Percentiles rank a stretch among this genome's conserved stretches.
Evolutionary conservation across 257 asterid genomes (phyloP).

Genomic region (Cinchona pubescens): DNA sequence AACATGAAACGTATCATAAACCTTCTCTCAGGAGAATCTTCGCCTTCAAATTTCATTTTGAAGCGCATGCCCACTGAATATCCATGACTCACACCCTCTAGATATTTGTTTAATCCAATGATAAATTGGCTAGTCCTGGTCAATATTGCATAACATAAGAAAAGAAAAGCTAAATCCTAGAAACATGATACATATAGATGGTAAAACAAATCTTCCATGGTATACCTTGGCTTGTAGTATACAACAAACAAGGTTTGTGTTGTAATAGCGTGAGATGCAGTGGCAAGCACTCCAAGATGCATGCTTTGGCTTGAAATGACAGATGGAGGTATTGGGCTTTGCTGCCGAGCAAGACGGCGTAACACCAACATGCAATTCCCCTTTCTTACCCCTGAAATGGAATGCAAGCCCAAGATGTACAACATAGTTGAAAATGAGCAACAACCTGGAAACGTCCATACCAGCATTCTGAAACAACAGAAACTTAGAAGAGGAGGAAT

Average conservation of each 20-base stretch:
- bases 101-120: conserved; percentile 70
- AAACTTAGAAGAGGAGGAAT: not conserved
- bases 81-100: conserved; percentile 46
- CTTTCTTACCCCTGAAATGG: conserved; percentile 51
- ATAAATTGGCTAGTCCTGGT: conserved; percentile 74
- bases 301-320: conserved; percentile 87
- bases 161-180: not conserved
- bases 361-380: conserved; percentile 74
- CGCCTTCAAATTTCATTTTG: conserved; percentile 82
- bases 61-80: conserved; percentile 76
- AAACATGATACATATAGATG: not conserved
- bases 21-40: conserved; percentile 86
- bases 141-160: not conserved
- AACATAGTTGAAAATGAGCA: not conserved
- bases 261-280: conserved; percentile 75
- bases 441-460: not conserved
- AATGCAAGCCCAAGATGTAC: not conserved
- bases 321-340: conserved; percentile 60
- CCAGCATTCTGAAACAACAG: not conserved
- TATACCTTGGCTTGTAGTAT: conserved; percentile 77
- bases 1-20: conserved; percentile 1
- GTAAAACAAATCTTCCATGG: not conserved
- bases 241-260: conserved; percentile 62
- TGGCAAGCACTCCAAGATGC: conserved; percentile 90
- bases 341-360: conserved; percentile 68